Percentiles rank a stretch among this genome's conserved stretches.
Evolutionary conservation across 2,329 filamentous ascomycete genomes (phyloP).

Genomic region (Purpureocillium lavendulum): DNA sequence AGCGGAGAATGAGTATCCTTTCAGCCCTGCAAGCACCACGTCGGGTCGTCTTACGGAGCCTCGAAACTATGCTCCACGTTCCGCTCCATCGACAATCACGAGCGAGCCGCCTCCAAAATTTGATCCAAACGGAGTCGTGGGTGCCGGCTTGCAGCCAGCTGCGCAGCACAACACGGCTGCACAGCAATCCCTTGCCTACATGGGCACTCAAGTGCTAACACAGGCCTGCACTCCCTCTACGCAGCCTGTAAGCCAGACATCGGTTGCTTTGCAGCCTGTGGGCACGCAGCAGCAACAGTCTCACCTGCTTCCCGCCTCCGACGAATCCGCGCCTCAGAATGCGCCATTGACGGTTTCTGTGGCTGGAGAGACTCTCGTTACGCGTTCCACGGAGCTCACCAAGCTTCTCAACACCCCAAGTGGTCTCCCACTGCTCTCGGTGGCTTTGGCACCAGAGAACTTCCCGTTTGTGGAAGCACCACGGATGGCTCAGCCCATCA

Average conservation of each 20-base stretch:
- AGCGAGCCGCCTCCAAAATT: constrained; percentile 29
- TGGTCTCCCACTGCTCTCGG: constrained; percentile 23
- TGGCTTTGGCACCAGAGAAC: constrained; percentile 26
- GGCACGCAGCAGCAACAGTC: neutral
- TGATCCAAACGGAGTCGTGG: constrained; percentile 10
- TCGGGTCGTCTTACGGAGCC: constrained; percentile 26
- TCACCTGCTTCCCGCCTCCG: too few species aligned
- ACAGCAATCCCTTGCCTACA: too few species aligned
- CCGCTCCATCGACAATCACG: constrained; percentile 13
- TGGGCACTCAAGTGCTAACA: too few species aligned
- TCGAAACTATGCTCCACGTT: constrained; percentile 30
- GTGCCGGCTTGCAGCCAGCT: neutral
- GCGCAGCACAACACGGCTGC: too few species aligned
- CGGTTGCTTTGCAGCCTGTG: neutral
- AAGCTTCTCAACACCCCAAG: constrained; percentile 22
- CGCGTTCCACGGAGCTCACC: constrained; percentile 27
- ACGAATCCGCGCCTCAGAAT: too few species aligned
- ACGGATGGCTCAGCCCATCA: constrained; percentile 17
- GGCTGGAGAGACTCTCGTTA: too few species aligned
- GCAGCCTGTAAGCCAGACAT: too few species aligned
- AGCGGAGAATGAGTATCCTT: neutral
- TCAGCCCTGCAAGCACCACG: constrained; percentile 6
- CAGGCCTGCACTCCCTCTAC: too few species aligned
- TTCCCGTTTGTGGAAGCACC: constrained; percentile 39
- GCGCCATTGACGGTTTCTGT: too few species aligned